phyloP scores from a whole-genome alignment of 2,329 filamentous ascomycete species.

The Aspergillus caelatus region DNA sequence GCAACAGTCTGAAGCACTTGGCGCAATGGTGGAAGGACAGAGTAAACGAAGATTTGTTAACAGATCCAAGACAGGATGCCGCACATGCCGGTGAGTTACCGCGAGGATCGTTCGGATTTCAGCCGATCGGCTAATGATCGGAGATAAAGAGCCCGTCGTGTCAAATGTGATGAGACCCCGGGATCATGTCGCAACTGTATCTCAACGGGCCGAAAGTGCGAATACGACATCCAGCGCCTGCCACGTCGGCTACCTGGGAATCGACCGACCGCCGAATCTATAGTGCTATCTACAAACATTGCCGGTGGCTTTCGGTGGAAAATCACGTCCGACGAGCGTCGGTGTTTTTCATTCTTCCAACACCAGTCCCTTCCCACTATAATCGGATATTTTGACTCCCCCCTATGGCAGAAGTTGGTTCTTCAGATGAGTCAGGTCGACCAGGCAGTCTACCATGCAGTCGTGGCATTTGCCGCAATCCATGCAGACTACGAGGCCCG shows the following conservation, averaged over 20 bases:
- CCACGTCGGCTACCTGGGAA: neutral
- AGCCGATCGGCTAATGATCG: too few species aligned
- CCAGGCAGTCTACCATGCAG: conserved; percentile 24
- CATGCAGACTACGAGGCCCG: conserved; percentile 21
- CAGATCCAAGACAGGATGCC: conserved; percentile 1
- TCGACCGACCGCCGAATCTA: neutral
- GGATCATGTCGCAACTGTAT: conserved; percentile 19
- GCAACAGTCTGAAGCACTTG: too few species aligned
- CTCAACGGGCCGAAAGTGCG: conserved; percentile 21
- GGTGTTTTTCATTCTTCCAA: conserved; percentile 25
- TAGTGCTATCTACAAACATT: neutral
- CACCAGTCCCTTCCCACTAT: conserved; percentile 15
- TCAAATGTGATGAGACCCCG: conserved; percentile 26
- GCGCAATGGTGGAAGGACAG: neutral
- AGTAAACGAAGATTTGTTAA: neutral
- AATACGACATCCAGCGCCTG: conserved; percentile 11
- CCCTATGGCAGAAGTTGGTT: conserved; percentile 22
- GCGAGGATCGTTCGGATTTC: neutral
- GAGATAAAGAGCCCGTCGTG: neutral
- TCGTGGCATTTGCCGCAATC: conserved; percentile 26
- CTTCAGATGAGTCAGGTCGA: conserved; percentile 28
- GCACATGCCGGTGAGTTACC: conserved; percentile 2
- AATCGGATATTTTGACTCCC: conserved; percentile 14
- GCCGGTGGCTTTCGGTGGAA: neutral
- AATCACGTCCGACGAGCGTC: conserved; percentile 19